Percentiles rank a stretch among this genome's conserved stretches.
Evolutionary conservation across 768 basidiomycete genomes (phyloP).

Genomic region (Podaxis sp.): DNA sequence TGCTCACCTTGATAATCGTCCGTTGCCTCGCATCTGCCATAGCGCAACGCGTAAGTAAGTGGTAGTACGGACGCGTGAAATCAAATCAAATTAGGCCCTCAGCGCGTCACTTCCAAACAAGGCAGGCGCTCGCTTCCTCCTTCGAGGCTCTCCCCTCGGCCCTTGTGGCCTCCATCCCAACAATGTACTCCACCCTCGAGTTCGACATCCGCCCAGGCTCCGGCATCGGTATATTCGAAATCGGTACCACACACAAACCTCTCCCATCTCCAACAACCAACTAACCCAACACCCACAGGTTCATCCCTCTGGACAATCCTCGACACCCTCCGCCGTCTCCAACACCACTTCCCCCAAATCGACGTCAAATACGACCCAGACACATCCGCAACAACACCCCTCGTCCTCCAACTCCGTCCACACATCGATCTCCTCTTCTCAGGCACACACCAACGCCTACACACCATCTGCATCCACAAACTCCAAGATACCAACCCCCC

Average conservation of each 20-base stretch:
- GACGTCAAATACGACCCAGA: slow-evolving; percentile 83
- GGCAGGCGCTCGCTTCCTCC: slow-evolving; percentile 3
- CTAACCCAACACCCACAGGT: slow-evolving; percentile 38
- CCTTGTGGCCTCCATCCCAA: not conserved
- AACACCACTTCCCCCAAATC: slow-evolving; percentile 74
- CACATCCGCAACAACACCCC: slow-evolving; percentile 63
- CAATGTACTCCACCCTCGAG: slow-evolving; percentile 70
- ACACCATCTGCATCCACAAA: slow-evolving; percentile 71
- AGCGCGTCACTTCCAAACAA: slow-evolving; percentile 9
- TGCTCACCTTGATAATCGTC: slow-evolving; percentile 44
- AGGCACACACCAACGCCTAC: slow-evolving; percentile 72
- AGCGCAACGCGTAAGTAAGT: slow-evolving; percentile 9
- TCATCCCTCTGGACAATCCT: slow-evolving; percentile 77
- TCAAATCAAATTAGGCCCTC: not conserved
- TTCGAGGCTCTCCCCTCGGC: not conserved
- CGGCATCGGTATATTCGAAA: slow-evolving; percentile 76
- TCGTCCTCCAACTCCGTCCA: slow-evolving; percentile 76
- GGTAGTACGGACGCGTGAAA: not conserved
- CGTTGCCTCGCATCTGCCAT: slow-evolving; percentile 50
- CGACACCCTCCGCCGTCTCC: slow-evolving; percentile 61
- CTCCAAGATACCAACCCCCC: slow-evolving; percentile 68
- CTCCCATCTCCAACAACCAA: not conserved
- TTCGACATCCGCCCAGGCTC: slow-evolving; percentile 74
- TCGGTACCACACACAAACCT: slow-evolving; percentile 41
- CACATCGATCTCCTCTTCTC: slow-evolving; percentile 88